A percentile compares a stretch with the other conserved stretches of the same genome.
phyloP scores from a whole-genome alignment of 768 basidiomycete species.

The Mycena metata region DNA sequence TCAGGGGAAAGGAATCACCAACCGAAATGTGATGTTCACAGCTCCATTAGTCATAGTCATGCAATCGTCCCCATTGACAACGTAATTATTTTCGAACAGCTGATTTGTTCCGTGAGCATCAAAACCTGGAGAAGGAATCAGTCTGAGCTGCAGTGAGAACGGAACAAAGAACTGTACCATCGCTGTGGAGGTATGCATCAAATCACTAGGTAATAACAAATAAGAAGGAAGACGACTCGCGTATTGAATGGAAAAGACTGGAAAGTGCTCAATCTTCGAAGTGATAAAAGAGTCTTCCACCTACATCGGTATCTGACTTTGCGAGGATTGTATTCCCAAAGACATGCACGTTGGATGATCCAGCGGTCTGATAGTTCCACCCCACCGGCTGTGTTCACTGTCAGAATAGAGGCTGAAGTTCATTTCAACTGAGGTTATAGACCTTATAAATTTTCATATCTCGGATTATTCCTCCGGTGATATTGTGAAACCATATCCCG shows the following conservation, averaged over 20 bases:
- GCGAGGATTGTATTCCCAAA: conserved; percentile 54
- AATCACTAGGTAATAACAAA: conserved; percentile 17
- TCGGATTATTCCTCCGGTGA: conserved; percentile 49
- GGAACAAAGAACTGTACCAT: conserved; percentile 25
- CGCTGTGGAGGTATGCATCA: conserved; percentile 23
- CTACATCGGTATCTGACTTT: conserved; percentile 44
- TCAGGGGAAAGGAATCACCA: conserved; percentile 19
- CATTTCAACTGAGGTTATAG: conserved; percentile 29
- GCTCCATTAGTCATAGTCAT: conserved; percentile 53
- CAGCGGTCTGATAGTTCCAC: conserved; percentile 53
- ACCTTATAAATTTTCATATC: conserved; percentile 50
- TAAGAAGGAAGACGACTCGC: conserved; percentile 22
- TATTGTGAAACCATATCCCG: conserved; percentile 51
- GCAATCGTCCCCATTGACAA: conserved; percentile 57
- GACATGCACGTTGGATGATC: conserved; percentile 48
- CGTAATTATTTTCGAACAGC: conserved; percentile 53
- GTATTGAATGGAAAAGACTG: conserved; percentile 45
- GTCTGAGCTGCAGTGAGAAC: conserved; percentile 37
- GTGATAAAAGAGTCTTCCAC: conserved; percentile 19
- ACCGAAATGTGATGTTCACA: conserved; percentile 47
- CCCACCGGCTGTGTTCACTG: conserved; percentile 46
- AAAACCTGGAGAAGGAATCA: conserved; percentile 34
- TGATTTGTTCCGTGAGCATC: conserved; percentile 45
- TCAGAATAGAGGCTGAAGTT: conserved; percentile 15
- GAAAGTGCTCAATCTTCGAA: conserved; percentile 20